Evolutionary conservation across 345 rosid species (phyloP).

Genomic region (Eucalyptus virginea): DNA sequence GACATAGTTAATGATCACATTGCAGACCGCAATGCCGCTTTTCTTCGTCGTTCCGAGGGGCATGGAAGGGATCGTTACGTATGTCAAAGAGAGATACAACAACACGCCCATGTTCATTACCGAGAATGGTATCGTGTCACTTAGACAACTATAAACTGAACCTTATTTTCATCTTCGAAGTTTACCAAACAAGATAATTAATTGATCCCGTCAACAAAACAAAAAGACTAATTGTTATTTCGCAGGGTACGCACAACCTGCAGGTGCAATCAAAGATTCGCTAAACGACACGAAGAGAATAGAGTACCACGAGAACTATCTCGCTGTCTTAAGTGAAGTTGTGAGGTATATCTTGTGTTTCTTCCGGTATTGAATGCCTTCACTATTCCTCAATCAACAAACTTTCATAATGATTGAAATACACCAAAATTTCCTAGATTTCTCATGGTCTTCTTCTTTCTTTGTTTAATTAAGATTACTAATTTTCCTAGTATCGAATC

Average conservation of each 20-base stretch:
- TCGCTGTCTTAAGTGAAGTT: slow-evolving; percentile 1
- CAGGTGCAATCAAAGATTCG: not conserved
- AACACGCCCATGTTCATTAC: slow-evolving; percentile 42
- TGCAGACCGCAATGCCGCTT: not conserved
- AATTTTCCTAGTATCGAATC: not conserved
- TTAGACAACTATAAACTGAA: not conserved
- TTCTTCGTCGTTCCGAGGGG: slow-evolving; percentile 28
- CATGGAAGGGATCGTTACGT: slow-evolving; percentile 31
- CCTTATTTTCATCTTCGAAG: not conserved
- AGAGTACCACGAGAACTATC: not conserved
- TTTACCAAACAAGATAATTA: not conserved
- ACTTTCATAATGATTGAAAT: not conserved
- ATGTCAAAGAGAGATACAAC: slow-evolving; percentile 30
- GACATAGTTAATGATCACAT: not conserved
- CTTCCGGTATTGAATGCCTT: not conserved
- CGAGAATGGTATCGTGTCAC: slow-evolving; percentile 32
- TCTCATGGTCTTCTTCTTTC: not conserved
- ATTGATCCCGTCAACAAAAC: not conserved
- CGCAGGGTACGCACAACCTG: slow-evolving; percentile 1
- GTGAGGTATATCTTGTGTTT: not conserved
- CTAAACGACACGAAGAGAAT: slow-evolving; percentile 8
- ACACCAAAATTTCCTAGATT: not conserved
- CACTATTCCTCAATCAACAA: not conserved
- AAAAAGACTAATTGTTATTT: not conserved
- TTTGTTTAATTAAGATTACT: not conserved